Conservation (phyloP, 2,329 filamentous ascomycete genomes). For the Nothopassalora personata region DNA sequence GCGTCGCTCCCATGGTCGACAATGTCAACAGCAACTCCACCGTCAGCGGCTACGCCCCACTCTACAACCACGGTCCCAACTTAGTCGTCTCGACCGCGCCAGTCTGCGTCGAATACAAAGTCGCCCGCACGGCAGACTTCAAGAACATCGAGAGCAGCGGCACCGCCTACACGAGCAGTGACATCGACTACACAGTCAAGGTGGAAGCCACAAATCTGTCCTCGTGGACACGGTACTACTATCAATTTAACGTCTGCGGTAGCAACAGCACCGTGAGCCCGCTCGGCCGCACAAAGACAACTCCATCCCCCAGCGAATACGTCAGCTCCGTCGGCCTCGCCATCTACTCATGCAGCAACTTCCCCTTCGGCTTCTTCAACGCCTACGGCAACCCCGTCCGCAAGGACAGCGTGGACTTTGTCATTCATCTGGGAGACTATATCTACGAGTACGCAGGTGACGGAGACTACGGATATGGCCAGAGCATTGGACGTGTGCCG, state of each 20-base stretch:
- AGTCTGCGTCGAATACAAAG: constrained; percentile 62
- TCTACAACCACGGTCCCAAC: constrained; percentile 53
- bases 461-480: constrained; percentile 43
- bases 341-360: constrained; percentile 68
- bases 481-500: constrained; percentile 49
- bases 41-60: constrained; percentile 51
- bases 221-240: constrained; percentile 62
- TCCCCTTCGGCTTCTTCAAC: constrained; percentile 39
- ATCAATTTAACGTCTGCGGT: constrained; percentile 64
- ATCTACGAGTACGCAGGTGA: constrained; percentile 57
- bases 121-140: constrained; percentile 48
- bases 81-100: constrained; percentile 52
- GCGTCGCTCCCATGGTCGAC: constrained; percentile 36
- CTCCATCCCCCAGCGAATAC: constrained; percentile 53
- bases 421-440: constrained; percentile 49
- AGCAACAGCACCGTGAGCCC: constrained; percentile 55
- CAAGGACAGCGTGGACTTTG: constrained; percentile 45
- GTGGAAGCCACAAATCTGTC: constrained; percentile 60
- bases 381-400: constrained; percentile 35
- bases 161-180: constrained; percentile 62
- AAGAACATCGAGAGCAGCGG: constrained; percentile 51
- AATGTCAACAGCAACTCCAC: constrained; percentile 43
- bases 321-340: constrained; percentile 57
- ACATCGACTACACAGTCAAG: constrained; percentile 72
- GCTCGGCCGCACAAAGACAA: constrained; percentile 65